Base-by-base conservation (phyloP, 164 flowering plant species). In the Piper betle region DNA sequence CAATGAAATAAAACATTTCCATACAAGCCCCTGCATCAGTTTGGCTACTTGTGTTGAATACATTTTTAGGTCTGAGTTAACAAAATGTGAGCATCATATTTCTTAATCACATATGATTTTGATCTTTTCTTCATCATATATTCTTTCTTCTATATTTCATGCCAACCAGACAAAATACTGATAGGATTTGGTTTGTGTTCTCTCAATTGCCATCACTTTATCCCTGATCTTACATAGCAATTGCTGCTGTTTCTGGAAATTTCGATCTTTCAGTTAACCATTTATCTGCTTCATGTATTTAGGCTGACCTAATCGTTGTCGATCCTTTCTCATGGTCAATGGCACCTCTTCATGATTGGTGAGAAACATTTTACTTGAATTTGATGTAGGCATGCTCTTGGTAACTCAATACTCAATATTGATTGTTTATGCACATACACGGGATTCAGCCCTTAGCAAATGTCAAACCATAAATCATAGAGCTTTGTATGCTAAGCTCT, bases 321-420 rank as follows among this genome's bases (percentile, higher is more conserved):
- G 72, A 88, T 76, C 88, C 91, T 64, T 79, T 74, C 62, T 76
- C 86, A 19, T 91, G 96, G 97, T 55, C 91, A 46, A 91, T 88
- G 96, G 73, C 81, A 68, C 96, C 97, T 53, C 3, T 82, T 66
- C 86, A 80, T 78, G 94, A 91, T 71, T 68, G 89, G 97, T 91
- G 81, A 62, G 75, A 42, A 40, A 62, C 60, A 33, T 37, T 62
- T 43, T 63, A 20, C 20, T 53, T 13, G 37, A 20, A 40, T 17
- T 18, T 37, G 37, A 37, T 48, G 19, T 37, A 6, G 57, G 52
- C 16, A 17, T 16, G 17, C 16, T 20, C 52, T 38, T 16, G 5
- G 3, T 12, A 19, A 3, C 9, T 39, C n/a, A 6, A 6, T 48
- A 25, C 7, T 61, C 15, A 8, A 52, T 52, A 15, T 46, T 52